phyloP scores from a whole-genome alignment of 768 basidiomycete species.

The Fistulinella prunicolor region DNA sequence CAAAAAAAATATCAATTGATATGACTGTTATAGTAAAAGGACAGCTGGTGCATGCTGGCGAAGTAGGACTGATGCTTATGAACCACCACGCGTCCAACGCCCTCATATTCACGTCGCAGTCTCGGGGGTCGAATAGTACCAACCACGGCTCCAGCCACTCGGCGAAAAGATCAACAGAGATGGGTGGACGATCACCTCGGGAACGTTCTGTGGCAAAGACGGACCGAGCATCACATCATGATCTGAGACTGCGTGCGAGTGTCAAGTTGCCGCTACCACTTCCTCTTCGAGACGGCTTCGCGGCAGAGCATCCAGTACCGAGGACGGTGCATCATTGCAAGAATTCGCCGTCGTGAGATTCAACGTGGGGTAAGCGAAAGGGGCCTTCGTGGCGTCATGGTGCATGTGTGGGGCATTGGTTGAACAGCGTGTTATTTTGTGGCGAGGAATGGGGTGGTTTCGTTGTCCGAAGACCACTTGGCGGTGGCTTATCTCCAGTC shows the following conservation, averaged over 20 bases:
- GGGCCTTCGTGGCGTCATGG: not conserved
- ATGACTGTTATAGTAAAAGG: too few species aligned
- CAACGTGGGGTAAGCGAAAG: conserved; percentile 2
- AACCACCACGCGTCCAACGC: not conserved
- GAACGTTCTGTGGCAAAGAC: not conserved
- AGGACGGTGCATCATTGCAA: not conserved
- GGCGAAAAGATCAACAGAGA: not conserved
- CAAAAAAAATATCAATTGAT: too few species aligned
- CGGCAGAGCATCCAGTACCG: conserved; percentile 1
- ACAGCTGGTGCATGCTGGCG: too few species aligned
- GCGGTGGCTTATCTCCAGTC: conserved; percentile 7
- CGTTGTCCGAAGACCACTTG: not conserved
- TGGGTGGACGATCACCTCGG: conserved; percentile 8
- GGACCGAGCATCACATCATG: not conserved
- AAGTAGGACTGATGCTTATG: not conserved
- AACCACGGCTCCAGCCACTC: not conserved
- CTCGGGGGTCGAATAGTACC: not conserved
- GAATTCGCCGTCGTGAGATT: not conserved
- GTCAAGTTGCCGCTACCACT: conserved; percentile 6
- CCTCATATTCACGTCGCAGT: not conserved
- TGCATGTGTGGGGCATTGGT: too few species aligned
- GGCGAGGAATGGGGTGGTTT: not conserved
- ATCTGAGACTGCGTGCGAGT: not conserved
- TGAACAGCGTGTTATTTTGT: not conserved
- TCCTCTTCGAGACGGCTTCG: conserved; percentile 13